These are phyloP conservation scores for Phytophthora brassicae DNA, from an alignment of 352 stramenopile species.

Conservation along the genomic window DNA sequence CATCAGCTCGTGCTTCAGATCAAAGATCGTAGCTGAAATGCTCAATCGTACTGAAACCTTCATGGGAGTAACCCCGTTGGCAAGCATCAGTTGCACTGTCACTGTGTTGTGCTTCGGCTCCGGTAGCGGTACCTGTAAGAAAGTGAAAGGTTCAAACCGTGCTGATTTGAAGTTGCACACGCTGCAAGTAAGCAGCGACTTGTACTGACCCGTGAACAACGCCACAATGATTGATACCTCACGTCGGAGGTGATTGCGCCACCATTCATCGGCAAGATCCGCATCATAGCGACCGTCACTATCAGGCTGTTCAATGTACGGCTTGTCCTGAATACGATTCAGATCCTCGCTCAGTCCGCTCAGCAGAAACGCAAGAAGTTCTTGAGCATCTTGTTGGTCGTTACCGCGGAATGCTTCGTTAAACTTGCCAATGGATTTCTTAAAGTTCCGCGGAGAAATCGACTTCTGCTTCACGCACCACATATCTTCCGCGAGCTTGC, in stretches of 20 bases:
- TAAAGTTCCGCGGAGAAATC: conserved; percentile 92
- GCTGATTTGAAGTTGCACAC: conserved; percentile 94
- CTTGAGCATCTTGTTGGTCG: conserved; percentile 98
- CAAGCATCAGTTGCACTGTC: conserved; percentile 76
- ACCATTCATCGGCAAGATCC: conserved; percentile 99
- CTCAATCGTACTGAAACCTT: conserved; percentile 80
- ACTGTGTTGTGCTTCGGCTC: conserved; percentile 87
- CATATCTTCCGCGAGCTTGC: conserved; percentile 95
- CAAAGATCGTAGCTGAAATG: conserved; percentile 84
- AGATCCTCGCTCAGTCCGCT: conserved; percentile 98
- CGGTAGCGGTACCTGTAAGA: conserved; percentile 83
- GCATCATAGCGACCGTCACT: conserved; percentile 96
- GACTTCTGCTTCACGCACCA: conserved; percentile 95
- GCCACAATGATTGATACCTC: conserved; percentile 99
- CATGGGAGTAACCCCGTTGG: conserved; percentile 69
- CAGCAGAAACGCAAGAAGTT: conserved; percentile 95
- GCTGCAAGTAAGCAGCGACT: conserved; percentile 95
- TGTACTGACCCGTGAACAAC: conserved; percentile 99
- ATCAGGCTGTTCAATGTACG: conserved; percentile 98
- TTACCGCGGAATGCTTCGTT: conserved; percentile 96
- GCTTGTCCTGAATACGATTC: conserved; percentile 96
- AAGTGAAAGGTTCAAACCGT: conserved; percentile 94
- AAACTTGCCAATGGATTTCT: conserved; percentile 94
- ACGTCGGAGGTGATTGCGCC: conserved; percentile 96
- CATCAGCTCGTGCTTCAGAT: conserved; percentile 85